Conservation (phyloP, 208 protist genomes). For the Naegleria lovaniensis region DNA sequence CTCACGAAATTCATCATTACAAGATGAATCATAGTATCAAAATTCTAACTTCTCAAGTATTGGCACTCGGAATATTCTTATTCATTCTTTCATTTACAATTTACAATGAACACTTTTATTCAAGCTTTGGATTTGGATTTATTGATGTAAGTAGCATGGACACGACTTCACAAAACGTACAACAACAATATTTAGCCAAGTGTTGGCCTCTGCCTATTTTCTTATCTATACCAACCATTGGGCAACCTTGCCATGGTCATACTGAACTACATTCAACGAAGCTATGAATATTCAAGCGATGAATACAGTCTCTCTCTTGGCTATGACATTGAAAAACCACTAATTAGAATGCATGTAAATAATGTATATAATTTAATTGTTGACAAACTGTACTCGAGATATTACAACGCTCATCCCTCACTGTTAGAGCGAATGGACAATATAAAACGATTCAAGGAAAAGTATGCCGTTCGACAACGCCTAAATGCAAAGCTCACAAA, state of each 20-base stretch:
- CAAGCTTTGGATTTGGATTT: constrained; percentile 9
- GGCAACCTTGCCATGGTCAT: not conserved
- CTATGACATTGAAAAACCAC: constrained; percentile 11
- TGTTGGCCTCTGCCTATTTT: constrained; percentile 32
- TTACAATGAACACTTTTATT: constrained; percentile 15
- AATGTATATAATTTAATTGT: constrained; percentile 30
- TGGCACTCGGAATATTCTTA: not conserved
- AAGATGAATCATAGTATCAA: not conserved
- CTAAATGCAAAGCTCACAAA: not conserved
- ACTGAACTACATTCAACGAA: not conserved
- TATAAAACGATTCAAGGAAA: not conserved
- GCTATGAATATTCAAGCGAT: constrained; percentile 11
- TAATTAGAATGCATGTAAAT: constrained; percentile 24
- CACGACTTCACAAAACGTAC: no score
- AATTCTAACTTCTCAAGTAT: not conserved
- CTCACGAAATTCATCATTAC: constrained; percentile 26
- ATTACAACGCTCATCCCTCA: constrained; percentile 21
- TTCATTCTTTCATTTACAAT: constrained; percentile 23
- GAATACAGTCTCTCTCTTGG: not conserved
- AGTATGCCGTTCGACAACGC: not conserved
- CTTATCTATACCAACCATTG: constrained; percentile 13
- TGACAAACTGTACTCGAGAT: constrained; percentile 24
- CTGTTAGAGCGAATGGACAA: constrained; percentile 18
- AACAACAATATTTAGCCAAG: not conserved
- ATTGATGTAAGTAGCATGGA: constrained; percentile 21